These are phyloP conservation scores for Apiospora pterosperma DNA, from an alignment of 2,329 filamentous ascomycete genomes.

Conservation along the genomic window DNA sequence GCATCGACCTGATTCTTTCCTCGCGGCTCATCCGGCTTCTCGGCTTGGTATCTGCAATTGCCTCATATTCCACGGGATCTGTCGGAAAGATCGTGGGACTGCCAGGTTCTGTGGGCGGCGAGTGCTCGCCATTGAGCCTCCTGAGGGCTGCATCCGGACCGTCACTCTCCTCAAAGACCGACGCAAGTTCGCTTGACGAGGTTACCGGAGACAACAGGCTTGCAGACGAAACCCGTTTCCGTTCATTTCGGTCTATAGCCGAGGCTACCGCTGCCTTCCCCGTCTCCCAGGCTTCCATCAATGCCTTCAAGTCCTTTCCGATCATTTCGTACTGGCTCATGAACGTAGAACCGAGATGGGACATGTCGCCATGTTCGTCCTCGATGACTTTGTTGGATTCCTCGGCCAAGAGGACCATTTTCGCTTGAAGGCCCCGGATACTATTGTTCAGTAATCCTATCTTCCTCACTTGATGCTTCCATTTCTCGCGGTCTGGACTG, in stretches of 20 bases:
- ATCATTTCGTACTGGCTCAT: slow-evolving; percentile 94
- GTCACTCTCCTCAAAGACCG: slow-evolving; percentile 46
- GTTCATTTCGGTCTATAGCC: slow-evolving; percentile 78
- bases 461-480: slow-evolving; percentile 83
- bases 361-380: slow-evolving; percentile 61
- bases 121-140: slow-evolving; percentile 70
- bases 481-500: slow-evolving; percentile 75
- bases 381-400: slow-evolving; percentile 81
- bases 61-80: slow-evolving; percentile 94
- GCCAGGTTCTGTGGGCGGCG: slow-evolving; percentile 36
- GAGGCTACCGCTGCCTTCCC: slow-evolving; percentile 79
- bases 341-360: slow-evolving; percentile 73
- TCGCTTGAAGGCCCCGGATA: slow-evolving; percentile 88
- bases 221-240: slow-evolving; percentile 58
- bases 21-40: slow-evolving; percentile 74
- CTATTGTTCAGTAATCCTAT: slow-evolving; percentile 85
- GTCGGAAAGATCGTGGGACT: slow-evolving; percentile 47
- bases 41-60: slow-evolving; percentile 69
- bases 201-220: slow-evolving; percentile 57
- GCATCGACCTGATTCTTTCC: slow-evolving; percentile 83
- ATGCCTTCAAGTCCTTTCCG: slow-evolving; percentile 75
- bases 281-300: slow-evolving; percentile 83
- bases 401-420: slow-evolving; percentile 86
- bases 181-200: slow-evolving; percentile 62
- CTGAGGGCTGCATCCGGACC: slow-evolving; percentile 67